Conservation (phyloP, 2,329 filamentous ascomycete species). For the Pseudogymnoascus sp. region DNA sequence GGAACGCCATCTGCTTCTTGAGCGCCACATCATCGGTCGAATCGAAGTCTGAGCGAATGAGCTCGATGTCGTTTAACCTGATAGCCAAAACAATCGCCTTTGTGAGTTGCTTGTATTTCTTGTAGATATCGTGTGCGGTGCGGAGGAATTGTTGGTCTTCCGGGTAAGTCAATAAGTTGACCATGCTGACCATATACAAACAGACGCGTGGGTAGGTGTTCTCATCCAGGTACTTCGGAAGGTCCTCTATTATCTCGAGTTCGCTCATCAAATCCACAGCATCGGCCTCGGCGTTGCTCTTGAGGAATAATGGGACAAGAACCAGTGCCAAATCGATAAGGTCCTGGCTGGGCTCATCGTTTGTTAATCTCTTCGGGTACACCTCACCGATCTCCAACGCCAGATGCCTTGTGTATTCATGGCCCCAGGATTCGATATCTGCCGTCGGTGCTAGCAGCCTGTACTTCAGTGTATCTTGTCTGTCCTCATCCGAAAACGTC, state of each 20-base stretch:
- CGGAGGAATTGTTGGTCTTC: conserved; percentile 94
- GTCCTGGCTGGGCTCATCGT: conserved; percentile 77
- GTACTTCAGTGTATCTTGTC: conserved; percentile 94
- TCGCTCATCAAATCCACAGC: conserved; percentile 96
- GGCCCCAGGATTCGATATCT: conserved; percentile 94
- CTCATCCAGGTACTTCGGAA: conserved; percentile 83
- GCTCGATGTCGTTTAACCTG: conserved; percentile 74
- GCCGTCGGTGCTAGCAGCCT: conserved; percentile 80
- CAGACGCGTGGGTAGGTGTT: conserved; percentile 91
- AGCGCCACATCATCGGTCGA: conserved; percentile 72
- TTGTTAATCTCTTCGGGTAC: conserved; percentile 76
- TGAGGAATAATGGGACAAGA: conserved; percentile 88
- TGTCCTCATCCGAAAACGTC: conserved; percentile 96
- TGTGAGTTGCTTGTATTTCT: conserved; percentile 82
- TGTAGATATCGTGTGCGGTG: conserved; percentile 89
- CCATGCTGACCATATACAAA: conserved; percentile 98
- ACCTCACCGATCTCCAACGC: conserved; percentile 94
- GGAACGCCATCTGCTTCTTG: conserved; percentile 88
- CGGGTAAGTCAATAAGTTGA: conserved; percentile 91
- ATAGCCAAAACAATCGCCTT: conserved; percentile 94
- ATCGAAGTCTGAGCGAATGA: conserved; percentile 76
- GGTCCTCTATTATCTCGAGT: conserved; percentile 90
- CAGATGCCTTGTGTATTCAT: conserved; percentile 94
- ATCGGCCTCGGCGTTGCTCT: conserved; percentile 96
- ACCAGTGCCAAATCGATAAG: conserved; percentile 75